Evolutionary conservation across 2,329 filamentous ascomycete species (phyloP), one percentile per base, ranked within the genome.

Genomic region (Cryphonectria radicalis): DNA sequence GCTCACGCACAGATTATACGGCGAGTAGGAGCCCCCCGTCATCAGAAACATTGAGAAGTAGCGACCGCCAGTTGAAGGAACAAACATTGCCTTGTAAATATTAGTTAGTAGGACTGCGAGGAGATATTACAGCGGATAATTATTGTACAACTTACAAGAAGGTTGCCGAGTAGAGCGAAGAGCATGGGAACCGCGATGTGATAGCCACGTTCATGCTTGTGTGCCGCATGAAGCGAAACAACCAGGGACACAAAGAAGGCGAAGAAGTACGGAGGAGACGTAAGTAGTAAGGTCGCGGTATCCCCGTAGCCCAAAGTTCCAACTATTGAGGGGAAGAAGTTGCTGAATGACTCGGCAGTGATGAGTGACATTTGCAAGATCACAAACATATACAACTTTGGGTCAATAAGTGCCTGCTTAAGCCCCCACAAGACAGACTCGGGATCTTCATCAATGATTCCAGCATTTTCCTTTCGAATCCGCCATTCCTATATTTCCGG

Each of bases 341-440:
- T 74, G 69, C 71, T 74, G 70, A 74, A 74, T 11, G 73, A 75
- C 66, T 75, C 71, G 17, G 74, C 64, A 3, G 74, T 75, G 19
- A 75, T 75, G 19, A 76, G 73, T 0, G 75, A 70, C 76, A 76
- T 76, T 46, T 77, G 76, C 63, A 76, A 57, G 11, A 76, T 60
- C 42, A 76, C 70, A 57, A 77, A 78, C 53, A 78, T 73, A 70
- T 76, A 76, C 40, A 77, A 63, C 66, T 76, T 77, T 14, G 75
- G 76, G 66, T 77, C 43, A 6, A 50, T 50, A 4, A 50, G 43
- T 19, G 43, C 43, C 22, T 50, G 43, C 19, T 50, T 50, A 17
- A 50, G 43, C 5, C 43, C 43, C 43, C 43, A 50, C 17, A 4
- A 50, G 19, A 50, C 43, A 8, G 43, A 50, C 19, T 50, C 43